Conservation (phyloP, 352 stramenopile species). For the Globisporangium iwayamae region DNA sequence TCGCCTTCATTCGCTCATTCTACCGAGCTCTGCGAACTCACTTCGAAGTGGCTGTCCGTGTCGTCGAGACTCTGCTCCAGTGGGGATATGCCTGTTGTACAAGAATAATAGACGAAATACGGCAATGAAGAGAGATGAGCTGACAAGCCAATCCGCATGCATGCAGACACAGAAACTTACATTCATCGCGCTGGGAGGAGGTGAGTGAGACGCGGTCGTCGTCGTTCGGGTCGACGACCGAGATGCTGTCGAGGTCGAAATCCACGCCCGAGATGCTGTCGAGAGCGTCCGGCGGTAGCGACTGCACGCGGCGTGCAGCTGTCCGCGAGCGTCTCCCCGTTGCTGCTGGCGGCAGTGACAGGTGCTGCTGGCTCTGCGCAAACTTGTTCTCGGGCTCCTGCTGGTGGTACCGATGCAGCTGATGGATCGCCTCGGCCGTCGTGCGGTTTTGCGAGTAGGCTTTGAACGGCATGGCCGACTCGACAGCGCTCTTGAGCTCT, state of each 20-base stretch:
- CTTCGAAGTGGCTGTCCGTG: conserved; percentile 77
- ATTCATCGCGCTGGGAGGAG: conserved; percentile 69
- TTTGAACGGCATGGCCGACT: conserved; percentile 23
- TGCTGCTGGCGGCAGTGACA: conserved; percentile 16
- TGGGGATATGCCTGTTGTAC: conserved; percentile 59
- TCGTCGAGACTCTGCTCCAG: conserved; percentile 74
- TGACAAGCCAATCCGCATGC: no score
- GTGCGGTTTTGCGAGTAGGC: conserved; percentile 31
- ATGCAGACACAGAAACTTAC: conserved; percentile 30
- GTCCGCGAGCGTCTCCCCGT: conserved; percentile 16
- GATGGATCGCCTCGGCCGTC: conserved; percentile 15
- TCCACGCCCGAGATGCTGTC: conserved; percentile 52
- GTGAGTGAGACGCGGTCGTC: conserved; percentile 67
- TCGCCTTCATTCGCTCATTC: conserved; percentile 25
- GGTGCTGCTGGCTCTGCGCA: conserved; percentile 29
- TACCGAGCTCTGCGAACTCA: conserved; percentile 74
- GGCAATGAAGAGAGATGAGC: neutral
- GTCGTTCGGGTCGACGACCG: conserved; percentile 51
- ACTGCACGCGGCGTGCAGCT: conserved; percentile 49
- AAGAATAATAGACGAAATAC: conserved; percentile 12
- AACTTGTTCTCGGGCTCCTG: conserved; percentile 9
- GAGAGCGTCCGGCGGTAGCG: conserved; percentile 51
- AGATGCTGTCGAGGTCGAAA: conserved; percentile 86
- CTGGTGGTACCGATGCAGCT: conserved; percentile 19
- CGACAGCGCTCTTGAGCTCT: conserved; percentile 6